Evolutionary conservation across 257 asterid species (phyloP), one percentile per base, ranked within the genome.

Genomic region (Gynochthodes officinalis): DNA sequence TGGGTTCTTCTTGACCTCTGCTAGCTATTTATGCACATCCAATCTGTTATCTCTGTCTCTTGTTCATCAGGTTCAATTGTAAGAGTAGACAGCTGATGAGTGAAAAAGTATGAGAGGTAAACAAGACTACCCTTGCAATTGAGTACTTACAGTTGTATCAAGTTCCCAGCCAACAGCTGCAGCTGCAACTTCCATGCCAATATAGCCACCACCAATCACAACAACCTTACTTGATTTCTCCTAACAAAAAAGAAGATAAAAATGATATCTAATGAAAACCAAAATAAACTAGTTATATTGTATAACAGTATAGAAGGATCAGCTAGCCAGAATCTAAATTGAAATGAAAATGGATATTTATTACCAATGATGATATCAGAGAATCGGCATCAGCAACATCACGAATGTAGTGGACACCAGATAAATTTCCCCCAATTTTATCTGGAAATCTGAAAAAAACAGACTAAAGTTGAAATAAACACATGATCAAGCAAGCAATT

Each of bases 171-270:
- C 97, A 76, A 80, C 92, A 23, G 96, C 87, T 76, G 98, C 98
- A 74, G 98, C 97, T 54, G 98, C 97, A 75, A 93, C 96, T 83
- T 93, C 98, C 98, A 93, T 93, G 84, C 98, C 98, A 64, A 93
- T 93, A 79, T 93, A 93, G 80, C 98, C 98, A 82, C 98, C 98
- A 69, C 98, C 98, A 76, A 93, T 89, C 16, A 93, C 86, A 32
- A 91, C 97, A 67, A 89, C 89, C 82, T 93, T 91, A 78, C 82
- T 87, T 57, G 96, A 87, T 81, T 91, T 93, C 80, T 89, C 95
- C 98, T 91, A 35, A 42, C 15, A 33, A 75, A 37, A 58, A 60
- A 64, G 60, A 49, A 62, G 27, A 40, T 33, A 15, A 30, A 43
- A 28, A 28, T 12, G 4, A 35, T n/a, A 10, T 37, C 37, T 21